A percentile compares a stretch with the other conserved stretches of the same genome.
phyloP scores from a whole-genome alignment of 306 rosid genomes.

The Senna tora region DNA sequence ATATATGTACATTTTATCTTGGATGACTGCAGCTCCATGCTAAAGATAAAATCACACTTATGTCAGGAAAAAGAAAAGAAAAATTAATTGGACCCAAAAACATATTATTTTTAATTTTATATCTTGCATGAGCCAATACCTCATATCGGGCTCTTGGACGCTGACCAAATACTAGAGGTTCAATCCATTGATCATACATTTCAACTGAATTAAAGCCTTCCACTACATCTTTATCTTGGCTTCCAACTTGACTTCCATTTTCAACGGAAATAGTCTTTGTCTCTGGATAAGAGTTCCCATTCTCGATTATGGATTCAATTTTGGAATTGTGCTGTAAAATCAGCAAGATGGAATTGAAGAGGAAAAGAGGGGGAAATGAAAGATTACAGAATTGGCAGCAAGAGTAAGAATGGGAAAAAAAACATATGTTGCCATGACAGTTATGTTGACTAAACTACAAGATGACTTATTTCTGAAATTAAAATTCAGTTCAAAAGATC shows the following conservation, averaged over 20 bases:
- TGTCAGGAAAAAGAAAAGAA: conserved; percentile 29
- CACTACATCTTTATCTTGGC: conserved; percentile 70
- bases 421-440: background rate
- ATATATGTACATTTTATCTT: conserved; percentile 88
- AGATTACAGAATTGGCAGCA: conserved; percentile 26
- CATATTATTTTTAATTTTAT: conserved; percentile 25
- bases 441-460: conserved; percentile 13
- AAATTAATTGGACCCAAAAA: conserved; percentile 17
- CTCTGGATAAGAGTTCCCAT: conserved; percentile 76
- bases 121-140: conserved; percentile 51
- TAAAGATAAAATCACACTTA: conserved; percentile 46
- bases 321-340: conserved; percentile 65
- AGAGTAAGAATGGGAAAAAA: background rate
- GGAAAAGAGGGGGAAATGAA: background rate
- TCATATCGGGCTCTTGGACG: conserved; percentile 88
- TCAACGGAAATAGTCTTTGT: conserved; percentile 71
- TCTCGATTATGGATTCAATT: conserved; percentile 65
- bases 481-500: conserved; percentile 23
- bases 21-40: conserved; percentile 92
- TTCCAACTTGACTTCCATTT: conserved; percentile 81
- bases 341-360: conserved; percentile 36
- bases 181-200: conserved; percentile 85
- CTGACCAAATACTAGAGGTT: conserved; percentile 73
- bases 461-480: conserved; percentile 15
- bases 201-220: conserved; percentile 71